These are phyloP conservation scores for Kockiozyma suomiensis DNA, from an alignment of 805 yeast species.

Conservation along the genomic window DNA sequence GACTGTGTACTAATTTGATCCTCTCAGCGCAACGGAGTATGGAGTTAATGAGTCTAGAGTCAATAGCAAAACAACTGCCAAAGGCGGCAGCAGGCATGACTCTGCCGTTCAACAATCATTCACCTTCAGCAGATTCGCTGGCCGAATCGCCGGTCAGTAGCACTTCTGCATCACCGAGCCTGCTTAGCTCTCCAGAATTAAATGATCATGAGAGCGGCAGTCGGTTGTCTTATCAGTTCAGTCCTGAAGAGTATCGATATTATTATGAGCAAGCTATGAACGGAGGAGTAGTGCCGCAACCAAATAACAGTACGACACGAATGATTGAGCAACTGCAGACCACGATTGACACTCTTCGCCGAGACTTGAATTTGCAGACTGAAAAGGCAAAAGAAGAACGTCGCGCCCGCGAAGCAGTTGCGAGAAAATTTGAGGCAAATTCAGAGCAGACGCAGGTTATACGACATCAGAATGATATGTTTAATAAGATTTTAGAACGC, in stretches of 20 bases:
- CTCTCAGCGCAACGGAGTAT: slow-evolving; percentile 23
- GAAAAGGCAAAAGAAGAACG: slow-evolving; percentile 51
- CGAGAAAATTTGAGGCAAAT: slow-evolving; percentile 55
- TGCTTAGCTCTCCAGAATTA: background rate
- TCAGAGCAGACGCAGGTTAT: slow-evolving; percentile 55
- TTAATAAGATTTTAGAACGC: slow-evolving; percentile 65
- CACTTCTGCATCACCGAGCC: slow-evolving; percentile 2
- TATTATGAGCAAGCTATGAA: slow-evolving; percentile 7
- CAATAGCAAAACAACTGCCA: slow-evolving; percentile 28
- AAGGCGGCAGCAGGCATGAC: slow-evolving; percentile 1
- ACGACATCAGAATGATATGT: slow-evolving; percentile 76
- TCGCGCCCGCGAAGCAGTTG: slow-evolving; percentile 53
- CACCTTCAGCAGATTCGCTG: slow-evolving; percentile 7
- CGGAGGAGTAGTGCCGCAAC: slow-evolving; percentile 2
- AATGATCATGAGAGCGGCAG: background rate
- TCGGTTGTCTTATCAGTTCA: slow-evolving; percentile 7
- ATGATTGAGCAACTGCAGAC: slow-evolving; percentile 49
- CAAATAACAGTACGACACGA: slow-evolving; percentile 5
- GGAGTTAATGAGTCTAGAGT: slow-evolving; percentile 26
- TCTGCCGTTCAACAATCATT: background rate
- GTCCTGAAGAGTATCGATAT: slow-evolving; percentile 9
- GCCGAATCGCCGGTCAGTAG: slow-evolving; percentile 11
- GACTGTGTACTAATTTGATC: background rate
- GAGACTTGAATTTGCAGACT: slow-evolving; percentile 49
- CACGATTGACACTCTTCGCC: slow-evolving; percentile 58